Evolutionary conservation across 345 rosid species (phyloP).

Genomic region (Eucalyptus decipiens): DNA sequence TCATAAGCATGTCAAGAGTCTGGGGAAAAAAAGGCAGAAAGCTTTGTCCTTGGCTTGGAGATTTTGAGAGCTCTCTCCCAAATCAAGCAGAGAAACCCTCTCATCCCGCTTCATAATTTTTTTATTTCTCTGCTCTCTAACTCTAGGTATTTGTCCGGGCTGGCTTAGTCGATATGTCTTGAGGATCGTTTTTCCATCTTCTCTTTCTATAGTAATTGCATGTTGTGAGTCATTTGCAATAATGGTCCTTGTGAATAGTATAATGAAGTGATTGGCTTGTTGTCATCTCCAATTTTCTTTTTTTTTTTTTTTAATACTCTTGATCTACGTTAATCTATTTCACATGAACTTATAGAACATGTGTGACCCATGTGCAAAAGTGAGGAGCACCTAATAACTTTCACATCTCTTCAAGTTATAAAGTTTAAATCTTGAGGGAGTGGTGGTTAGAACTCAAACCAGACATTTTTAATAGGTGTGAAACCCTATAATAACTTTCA

Average conservation of each 20-base stretch:
- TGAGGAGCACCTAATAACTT: neutral
- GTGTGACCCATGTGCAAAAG: fast-evolving
- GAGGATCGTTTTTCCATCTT: neutral
- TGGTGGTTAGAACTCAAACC: neutral
- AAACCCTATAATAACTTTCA: neutral
- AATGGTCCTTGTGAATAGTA: neutral
- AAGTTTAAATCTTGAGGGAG: neutral
- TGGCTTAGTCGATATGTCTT: too few relatives aligned
- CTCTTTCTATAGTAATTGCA: neutral
- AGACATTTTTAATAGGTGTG: neutral
- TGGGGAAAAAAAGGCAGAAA: neutral
- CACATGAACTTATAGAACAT: neutral
- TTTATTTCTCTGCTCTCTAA: neutral
- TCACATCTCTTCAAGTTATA: neutral
- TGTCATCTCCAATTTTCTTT: neutral
- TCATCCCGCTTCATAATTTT: neutral
- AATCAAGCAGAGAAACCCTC: neutral
- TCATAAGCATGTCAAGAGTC: neutral
- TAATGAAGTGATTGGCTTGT: neutral
- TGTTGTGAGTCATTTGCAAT: neutral
- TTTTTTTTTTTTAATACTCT: too few relatives aligned
- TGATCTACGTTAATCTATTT: too few relatives aligned
- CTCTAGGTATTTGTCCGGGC: neutral
- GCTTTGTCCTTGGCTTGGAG: neutral
- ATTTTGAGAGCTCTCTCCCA: neutral